Conservation (phyloP, 192 early-diverging fungal species). For the Entomortierella parvispora region DNA sequence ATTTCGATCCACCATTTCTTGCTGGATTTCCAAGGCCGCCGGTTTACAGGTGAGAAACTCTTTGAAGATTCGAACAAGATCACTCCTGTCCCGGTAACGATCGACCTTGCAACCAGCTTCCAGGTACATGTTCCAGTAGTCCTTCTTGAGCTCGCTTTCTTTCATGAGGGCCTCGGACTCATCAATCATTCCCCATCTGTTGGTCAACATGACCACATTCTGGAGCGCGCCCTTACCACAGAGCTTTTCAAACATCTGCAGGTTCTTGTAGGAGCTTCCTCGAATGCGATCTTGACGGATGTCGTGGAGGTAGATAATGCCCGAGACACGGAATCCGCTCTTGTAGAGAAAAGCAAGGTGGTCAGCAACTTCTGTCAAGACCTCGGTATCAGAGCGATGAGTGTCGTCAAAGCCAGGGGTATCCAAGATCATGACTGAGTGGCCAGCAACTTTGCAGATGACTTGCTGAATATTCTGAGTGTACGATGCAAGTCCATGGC, state of each 20-base stretch:
- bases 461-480: not conserved
- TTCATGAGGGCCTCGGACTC: too few relatives aligned
- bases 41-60: not conserved
- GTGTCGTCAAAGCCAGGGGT: constrained; percentile 9
- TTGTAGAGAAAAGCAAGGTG: not conserved
- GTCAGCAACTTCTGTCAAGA: not conserved
- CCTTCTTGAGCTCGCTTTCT: too few relatives aligned
- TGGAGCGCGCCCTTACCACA: not conserved
- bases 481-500: not conserved
- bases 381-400: not conserved
- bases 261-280: not conserved
- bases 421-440: constrained; percentile 4
- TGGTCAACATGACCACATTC: not conserved
- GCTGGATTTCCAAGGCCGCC: not conserved
- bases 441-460: not conserved
- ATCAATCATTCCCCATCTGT: not conserved
- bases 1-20: not conserved
- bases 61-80: constrained; percentile 3
- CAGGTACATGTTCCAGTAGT: not conserved
- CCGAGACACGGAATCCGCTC: not conserved
- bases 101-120: not conserved
- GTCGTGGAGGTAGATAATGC: constrained; percentile 8
- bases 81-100: not conserved
- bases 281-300: not conserved
- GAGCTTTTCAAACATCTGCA: constrained; percentile 3